A percentile compares a stretch with the other conserved stretches of the same genome.
phyloP scores from a whole-genome alignment of 805 yeast species.

The Nakazawaea peltata region DNA sequence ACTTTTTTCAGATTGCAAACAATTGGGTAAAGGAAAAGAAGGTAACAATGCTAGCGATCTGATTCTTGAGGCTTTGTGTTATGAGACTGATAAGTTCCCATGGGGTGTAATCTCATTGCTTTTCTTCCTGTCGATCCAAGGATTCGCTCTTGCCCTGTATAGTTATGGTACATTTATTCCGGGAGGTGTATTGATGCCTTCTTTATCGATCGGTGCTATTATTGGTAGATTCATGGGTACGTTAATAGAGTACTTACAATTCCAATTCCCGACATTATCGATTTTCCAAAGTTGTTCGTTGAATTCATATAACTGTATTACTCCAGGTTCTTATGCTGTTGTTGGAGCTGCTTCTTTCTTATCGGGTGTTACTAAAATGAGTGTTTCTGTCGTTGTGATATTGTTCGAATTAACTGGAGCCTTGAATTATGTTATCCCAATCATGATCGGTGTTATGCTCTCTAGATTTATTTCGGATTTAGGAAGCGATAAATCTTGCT shows the following conservation, averaged over 20 bases:
- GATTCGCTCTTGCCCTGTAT: slow-evolving; percentile 54
- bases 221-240: slow-evolving; percentile 51
- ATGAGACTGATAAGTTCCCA: slow-evolving; percentile 27
- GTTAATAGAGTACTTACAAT: slow-evolving; percentile 40
- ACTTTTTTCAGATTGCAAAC: slow-evolving; percentile 60
- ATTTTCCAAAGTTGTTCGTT: slow-evolving; percentile 32
- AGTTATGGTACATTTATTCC: slow-evolving; percentile 65
- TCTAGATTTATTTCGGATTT: slow-evolving; percentile 68
- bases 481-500: slow-evolving; percentile 50
- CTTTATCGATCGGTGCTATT: slow-evolving; percentile 53
- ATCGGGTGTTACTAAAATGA: slow-evolving; percentile 74
- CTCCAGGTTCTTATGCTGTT: slow-evolving; percentile 84
- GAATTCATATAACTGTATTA: slow-evolving; percentile 42
- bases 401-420: slow-evolving; percentile 85
- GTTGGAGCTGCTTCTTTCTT: slow-evolving; percentile 83
- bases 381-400: slow-evolving; percentile 73
- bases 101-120: slow-evolving; percentile 22
- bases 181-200: slow-evolving; percentile 61
- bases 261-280: slow-evolving; percentile 25
- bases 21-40: slow-evolving; percentile 1
- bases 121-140: slow-evolving; percentile 35
- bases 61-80: slow-evolving; percentile 11
- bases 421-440: slow-evolving; percentile 71
- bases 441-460: slow-evolving; percentile 75
- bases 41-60: slow-evolving; percentile 7